Base-by-base conservation (phyloP, 2,329 filamentous ascomycete species). In the Talaromyces islandicus region DNA sequence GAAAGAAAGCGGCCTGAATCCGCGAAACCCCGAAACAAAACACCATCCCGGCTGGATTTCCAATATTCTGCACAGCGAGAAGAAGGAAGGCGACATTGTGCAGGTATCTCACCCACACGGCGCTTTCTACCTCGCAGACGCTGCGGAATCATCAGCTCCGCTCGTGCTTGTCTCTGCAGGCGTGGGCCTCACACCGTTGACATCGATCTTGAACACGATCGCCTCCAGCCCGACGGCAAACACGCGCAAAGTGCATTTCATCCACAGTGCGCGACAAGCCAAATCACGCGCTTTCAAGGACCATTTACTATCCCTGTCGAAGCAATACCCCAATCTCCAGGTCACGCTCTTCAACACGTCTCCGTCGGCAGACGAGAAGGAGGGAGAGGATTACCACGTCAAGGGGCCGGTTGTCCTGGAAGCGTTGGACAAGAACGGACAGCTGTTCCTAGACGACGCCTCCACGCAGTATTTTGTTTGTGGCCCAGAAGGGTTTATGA, bases 401-500 rank as follows among this genome's bases (percentile, higher is more conserved):
- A 73, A 76, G 9, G 84, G 87, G 3, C 79, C 84, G 7, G 73
- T 90, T 17, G 79, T 85, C 60, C 70, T 92, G n/a, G 72, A 76
- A 32, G 80, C 78, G 58, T 69, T 90, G 41, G 80, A 83, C 63
- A 70, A 73, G 25, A 76, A 82, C 9, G 68, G 74, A 0, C 77
- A 83, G 52, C 74, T 92, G n/a, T 84, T 81, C 64, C 69, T 87
- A 1, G 75, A 78, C 21, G 77, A 88, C 65, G 55, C 72, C 0
- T 74, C 74, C 50, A 80, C 89, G 0, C 78, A 86, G 67, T 92
- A 91, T 71, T 92, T 84, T 66, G 75, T 90, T 57, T 92, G 90
- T 68, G 90, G 89, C 0, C 89, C 89, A 0, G 79, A 81, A 62
- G 69, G 71, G 7, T 92, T 91, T 78, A 92, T 92, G 90, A 58